Evolutionary conservation across 2,329 filamentous ascomycete genomes (phyloP).

Genomic region (Cercospora sojina): DNA sequence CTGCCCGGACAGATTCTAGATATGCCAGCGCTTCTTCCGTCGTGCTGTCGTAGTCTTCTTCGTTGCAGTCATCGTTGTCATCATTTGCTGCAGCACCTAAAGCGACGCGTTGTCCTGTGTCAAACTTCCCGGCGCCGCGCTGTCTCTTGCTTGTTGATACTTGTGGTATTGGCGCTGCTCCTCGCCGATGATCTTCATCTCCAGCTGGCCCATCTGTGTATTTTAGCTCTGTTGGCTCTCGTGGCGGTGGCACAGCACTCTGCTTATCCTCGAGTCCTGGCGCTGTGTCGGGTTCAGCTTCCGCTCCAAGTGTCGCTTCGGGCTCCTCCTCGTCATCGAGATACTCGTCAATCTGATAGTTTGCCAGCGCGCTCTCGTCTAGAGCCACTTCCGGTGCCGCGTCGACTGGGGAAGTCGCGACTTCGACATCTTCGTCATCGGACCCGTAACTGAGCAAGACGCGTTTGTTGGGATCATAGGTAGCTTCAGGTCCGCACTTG

Average conservation of each 20-base stretch:
- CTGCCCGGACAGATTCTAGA: slow-evolving; percentile 34
- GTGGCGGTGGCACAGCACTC: background rate
- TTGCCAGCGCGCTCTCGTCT: slow-evolving; percentile 15
- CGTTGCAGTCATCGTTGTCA: slow-evolving; percentile 27
- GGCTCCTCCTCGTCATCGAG: slow-evolving; percentile 17
- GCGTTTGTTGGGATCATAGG: slow-evolving; percentile 37
- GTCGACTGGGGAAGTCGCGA: background rate
- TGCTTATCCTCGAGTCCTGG: background rate
- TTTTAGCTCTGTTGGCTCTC: background rate
- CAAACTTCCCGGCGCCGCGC: background rate
- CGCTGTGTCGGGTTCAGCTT: background rate
- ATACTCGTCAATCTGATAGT: slow-evolving; percentile 24
- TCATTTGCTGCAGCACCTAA: slow-evolving; percentile 30
- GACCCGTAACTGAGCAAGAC: slow-evolving; percentile 37
- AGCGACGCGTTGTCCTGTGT: slow-evolving; percentile 31
- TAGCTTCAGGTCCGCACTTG: slow-evolving; percentile 32
- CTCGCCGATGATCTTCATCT: background rate
- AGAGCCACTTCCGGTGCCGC: background rate
- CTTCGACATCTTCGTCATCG: slow-evolving; percentile 29
- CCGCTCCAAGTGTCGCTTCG: slow-evolving; percentile 9
- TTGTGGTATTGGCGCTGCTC: background rate
- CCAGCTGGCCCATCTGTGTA: background rate
- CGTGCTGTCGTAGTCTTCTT: slow-evolving; percentile 27
- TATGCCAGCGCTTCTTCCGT: slow-evolving; percentile 38
- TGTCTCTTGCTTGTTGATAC: background rate